Evolutionary conservation across 768 basidiomycete genomes (phyloP), one percentile per base, ranked within the genome.

Genomic region (Xerocomus brunneocitrinus): DNA sequence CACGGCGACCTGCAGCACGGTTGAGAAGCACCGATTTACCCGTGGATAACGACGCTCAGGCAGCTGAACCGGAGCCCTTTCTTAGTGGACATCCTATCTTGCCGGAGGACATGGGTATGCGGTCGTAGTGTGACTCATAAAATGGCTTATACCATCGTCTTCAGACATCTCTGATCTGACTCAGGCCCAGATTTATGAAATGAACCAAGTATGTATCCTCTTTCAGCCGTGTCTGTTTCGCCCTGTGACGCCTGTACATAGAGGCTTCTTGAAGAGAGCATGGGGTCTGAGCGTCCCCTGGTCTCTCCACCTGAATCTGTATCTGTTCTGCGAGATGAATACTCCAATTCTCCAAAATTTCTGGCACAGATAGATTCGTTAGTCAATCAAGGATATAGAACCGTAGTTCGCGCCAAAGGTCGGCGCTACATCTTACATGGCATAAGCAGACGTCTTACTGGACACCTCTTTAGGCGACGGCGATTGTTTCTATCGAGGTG

Each of bases 401-500:
- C 71, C 10, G 75, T 95, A 40, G 78, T 91, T 62, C 75, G 91
- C 50, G 81, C 87, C 0, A 79, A 84, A 71, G 92, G 93, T 72
- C 9, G 71, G 47, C 75, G 72, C 60, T 50, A 65, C 32, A 45
- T 36, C 47, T 40, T 39, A 39, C 30, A 28, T 42, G 41, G 24
- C 34, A 19, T n/a, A 22, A 49, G 49, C 52, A 19, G 44, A 43
- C 31, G 27, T 49, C 39, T 53, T 34, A 54, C 32, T 19, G 8
- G 45, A 4, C n/a, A 47, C 38, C 5, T 22, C 31, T 46, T 47
- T 41, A 83, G 91, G 93, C 28, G 93, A 90, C 60, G 92, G 94
- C 0, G 89, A 90, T 67, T 95, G 94, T 66, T 95, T 95, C 69
- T 97, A 95, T 68, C 78, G 93, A 77, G 86, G 90, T 90, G 66